These are phyloP conservation scores for Saccharomyces pastorianus DNA, from an alignment of 1,139 yeast species.

Conservation along the genomic window DNA sequence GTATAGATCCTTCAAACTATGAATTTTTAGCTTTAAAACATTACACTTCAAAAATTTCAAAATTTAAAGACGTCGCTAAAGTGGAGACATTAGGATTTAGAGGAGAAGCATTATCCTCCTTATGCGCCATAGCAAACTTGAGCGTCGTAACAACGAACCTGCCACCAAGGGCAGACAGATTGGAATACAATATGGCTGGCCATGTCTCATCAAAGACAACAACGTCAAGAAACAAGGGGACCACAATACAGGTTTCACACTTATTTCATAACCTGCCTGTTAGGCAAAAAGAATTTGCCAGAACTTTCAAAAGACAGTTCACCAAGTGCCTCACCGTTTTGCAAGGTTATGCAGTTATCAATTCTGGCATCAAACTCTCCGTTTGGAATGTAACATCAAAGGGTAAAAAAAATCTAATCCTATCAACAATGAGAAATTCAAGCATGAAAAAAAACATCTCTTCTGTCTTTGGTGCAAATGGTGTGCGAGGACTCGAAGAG, in stretches of 20 bases:
- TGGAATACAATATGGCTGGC: constrained; percentile 52
- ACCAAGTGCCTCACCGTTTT: constrained; percentile 53
- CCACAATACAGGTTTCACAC: constrained; percentile 43
- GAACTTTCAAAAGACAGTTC: constrained; percentile 65
- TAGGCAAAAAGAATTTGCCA: constrained; percentile 59
- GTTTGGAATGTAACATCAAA: constrained; percentile 46
- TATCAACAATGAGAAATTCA: constrained; percentile 44
- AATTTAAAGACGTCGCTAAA: constrained; percentile 47
- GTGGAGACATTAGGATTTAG: constrained; percentile 66
- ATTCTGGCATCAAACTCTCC: constrained; percentile 48
- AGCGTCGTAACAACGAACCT: constrained; percentile 49
- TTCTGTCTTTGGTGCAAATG: constrained; percentile 62
- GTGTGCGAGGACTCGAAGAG: constrained; percentile 48
- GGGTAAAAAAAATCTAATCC: constrained; percentile 43
- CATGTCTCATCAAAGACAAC: constrained; percentile 34
- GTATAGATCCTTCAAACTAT: constrained; percentile 55
- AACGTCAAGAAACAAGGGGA: constrained; percentile 53
- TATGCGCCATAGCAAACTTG: constrained; percentile 53
- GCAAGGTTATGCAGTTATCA: constrained; percentile 62
- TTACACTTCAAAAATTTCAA: constrained; percentile 67
- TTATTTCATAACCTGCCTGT: constrained; percentile 67
- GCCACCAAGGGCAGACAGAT: constrained; percentile 50
- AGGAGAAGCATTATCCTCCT: constrained; percentile 76
- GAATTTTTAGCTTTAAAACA: constrained; percentile 58
- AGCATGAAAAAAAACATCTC: constrained; percentile 48